phyloP scores from a whole-genome alignment of 2,329 filamentous ascomycete species.

The Sporothrix curviconia region DNA sequence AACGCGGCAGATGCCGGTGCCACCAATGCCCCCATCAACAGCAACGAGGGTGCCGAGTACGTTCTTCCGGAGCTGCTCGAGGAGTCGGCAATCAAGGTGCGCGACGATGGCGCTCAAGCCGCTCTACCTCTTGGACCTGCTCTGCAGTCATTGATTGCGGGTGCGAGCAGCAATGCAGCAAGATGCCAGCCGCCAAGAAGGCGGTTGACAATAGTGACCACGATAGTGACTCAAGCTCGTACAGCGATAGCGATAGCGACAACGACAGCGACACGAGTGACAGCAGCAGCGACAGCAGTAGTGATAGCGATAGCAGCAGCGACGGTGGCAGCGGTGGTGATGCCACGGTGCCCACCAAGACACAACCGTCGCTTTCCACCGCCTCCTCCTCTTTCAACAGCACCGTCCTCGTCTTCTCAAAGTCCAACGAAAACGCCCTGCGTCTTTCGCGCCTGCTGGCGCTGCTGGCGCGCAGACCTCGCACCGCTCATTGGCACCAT shows the following conservation, averaged over 20 bases:
- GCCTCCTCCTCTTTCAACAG: slow-evolving; percentile 26
- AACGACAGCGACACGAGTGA: slow-evolving; percentile 19
- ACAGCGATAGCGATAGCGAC: slow-evolving; percentile 10
- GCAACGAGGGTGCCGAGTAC: slow-evolving; percentile 24
- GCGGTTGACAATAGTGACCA: background rate
- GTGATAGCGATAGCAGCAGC: background rate
- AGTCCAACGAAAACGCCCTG: slow-evolving; percentile 81
- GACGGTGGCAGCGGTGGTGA: background rate
- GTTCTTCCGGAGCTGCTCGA: slow-evolving; percentile 55
- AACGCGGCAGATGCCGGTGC: slow-evolving; percentile 10
- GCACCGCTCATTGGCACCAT: slow-evolving; percentile 58
- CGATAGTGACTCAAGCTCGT: slow-evolving; percentile 1
- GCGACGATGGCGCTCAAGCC: slow-evolving; percentile 69
- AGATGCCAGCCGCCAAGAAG: background rate
- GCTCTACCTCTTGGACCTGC: slow-evolving; percentile 72
- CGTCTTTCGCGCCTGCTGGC: slow-evolving; percentile 74
- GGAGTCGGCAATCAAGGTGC: slow-evolving; percentile 62
- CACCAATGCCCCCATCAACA: too few species aligned
- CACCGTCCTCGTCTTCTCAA: slow-evolving; percentile 74
- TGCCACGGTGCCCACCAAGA: background rate
- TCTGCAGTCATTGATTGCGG: slow-evolving; percentile 50
- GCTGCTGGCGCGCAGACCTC: slow-evolving; percentile 56
- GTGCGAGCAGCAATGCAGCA: background rate
- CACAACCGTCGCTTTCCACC: background rate
- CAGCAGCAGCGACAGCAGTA: slow-evolving; percentile 1